Conservation (phyloP, 1,284 basidiomycete genomes). For the Trichosporon sp. region DNA sequence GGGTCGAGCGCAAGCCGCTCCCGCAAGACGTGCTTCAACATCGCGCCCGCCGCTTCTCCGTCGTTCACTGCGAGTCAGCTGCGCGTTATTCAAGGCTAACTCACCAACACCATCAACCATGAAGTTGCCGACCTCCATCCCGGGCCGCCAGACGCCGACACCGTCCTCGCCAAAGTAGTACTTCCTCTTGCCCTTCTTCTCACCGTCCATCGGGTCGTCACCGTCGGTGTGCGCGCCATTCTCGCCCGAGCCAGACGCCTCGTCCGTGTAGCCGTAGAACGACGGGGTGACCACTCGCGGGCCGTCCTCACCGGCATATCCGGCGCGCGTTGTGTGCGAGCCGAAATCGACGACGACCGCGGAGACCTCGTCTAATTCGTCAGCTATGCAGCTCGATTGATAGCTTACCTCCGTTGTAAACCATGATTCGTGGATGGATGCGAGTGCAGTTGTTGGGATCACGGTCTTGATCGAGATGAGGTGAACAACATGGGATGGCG, state of each 20-base stretch:
- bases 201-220: conserved; percentile 36
- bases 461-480: background rate
- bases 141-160: conserved; percentile 85
- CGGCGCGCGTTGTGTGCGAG: conserved; percentile 82
- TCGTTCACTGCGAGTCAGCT: conserved; percentile 66
- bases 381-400: background rate
- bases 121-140: conserved; percentile 84
- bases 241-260: conserved; percentile 30
- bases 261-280: conserved; percentile 74
- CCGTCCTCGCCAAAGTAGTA: conserved; percentile 88
- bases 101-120: conserved; percentile 81
- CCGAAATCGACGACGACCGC: conserved; percentile 96
- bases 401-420: conserved; percentile 54
- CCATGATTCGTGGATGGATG: conserved; percentile 40
- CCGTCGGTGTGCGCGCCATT: conserved; percentile 44
- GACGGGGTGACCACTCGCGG: conserved; percentile 91
- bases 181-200: conserved; percentile 60
- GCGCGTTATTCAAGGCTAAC: conserved; percentile 46
- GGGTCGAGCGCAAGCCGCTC: conserved; percentile 70
- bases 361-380: conserved; percentile 65
- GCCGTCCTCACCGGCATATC: conserved; percentile 95
- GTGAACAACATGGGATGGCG: conserved; percentile 5
- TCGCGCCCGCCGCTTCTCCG: conserved; percentile 71
- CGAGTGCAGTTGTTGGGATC: background rate
- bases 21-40: conserved; percentile 74